Conservation (phyloP, 345 rosid species). For the Rubroshorea leprosula region DNA sequence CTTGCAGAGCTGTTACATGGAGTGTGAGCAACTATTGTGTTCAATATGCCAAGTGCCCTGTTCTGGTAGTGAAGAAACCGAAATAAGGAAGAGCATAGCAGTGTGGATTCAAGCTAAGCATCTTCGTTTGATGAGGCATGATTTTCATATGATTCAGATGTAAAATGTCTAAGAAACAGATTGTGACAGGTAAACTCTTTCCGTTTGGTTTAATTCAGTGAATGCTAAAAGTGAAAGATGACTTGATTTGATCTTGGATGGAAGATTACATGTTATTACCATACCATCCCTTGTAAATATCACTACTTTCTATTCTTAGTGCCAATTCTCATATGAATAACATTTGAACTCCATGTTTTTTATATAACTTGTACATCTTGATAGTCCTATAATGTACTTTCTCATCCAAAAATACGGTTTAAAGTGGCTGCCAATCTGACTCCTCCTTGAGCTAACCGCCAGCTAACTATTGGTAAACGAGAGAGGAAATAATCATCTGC, state of each 20-base stretch:
- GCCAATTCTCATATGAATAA: not conserved
- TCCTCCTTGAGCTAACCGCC: conserved; percentile 80
- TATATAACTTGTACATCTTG: not conserved
- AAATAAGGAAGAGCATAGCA: not conserved
- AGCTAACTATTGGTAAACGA: conserved; percentile 54
- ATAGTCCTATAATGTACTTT: not conserved
- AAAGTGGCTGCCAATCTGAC: conserved; percentile 80
- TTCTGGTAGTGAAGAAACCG: not conserved
- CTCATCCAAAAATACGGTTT: conserved; percentile 55
- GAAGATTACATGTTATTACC: too few relatives aligned
- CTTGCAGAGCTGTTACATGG: not conserved
- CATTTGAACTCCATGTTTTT: not conserved
- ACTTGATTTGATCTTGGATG: too few relatives aligned
- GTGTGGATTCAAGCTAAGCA: not conserved
- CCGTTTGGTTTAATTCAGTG: too few relatives aligned
- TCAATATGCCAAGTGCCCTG: conserved; percentile 2
- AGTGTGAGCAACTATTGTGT: not conserved
- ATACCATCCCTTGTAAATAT: not conserved
- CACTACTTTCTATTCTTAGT: not conserved
- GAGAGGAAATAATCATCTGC: conserved; percentile 79
- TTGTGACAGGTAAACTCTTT: too few relatives aligned
- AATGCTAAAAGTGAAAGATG: too few relatives aligned
- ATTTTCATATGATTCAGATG: too few relatives aligned
- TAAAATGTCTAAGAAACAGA: too few relatives aligned
- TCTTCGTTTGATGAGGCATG: too few relatives aligned